Evolutionary conservation across 805 yeast species (phyloP).

Genomic region (Jamesozyma gamospora): DNA sequence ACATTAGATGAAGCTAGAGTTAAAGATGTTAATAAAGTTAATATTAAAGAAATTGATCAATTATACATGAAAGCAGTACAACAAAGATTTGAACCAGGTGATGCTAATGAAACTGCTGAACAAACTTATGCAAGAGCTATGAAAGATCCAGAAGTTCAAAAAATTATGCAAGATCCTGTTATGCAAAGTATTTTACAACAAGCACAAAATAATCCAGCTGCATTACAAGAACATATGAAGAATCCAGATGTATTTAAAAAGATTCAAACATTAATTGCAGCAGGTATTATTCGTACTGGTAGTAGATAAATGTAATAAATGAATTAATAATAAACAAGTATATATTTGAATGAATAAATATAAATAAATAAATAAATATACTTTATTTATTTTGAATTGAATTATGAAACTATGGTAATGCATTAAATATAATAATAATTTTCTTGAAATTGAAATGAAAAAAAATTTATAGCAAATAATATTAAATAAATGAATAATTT

Average conservation of each 20-base stretch:
- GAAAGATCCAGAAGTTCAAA: constrained; percentile 88
- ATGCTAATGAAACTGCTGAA: constrained; percentile 81
- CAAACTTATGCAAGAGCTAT: constrained; percentile 85
- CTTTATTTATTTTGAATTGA: background rate
- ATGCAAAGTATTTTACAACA: constrained; percentile 93
- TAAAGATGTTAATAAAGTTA: constrained; percentile 58
- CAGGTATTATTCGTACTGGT: constrained; percentile 92
- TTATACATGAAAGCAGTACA: constrained; percentile 66
- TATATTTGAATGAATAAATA: no score
- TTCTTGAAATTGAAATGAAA: no score
- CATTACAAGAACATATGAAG: constrained; percentile 94
- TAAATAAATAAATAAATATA: background rate
- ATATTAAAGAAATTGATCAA: constrained; percentile 69
- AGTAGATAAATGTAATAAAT: constrained; percentile 28
- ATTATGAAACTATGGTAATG: background rate
- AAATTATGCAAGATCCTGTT: constrained; percentile 85
- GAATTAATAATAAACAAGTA: background rate
- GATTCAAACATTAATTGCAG: constrained; percentile 82
- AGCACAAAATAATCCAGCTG: constrained; percentile 92
- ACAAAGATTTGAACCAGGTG: constrained; percentile 71
- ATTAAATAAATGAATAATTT: no score
- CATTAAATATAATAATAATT: no score
- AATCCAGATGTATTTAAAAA: constrained; percentile 87
- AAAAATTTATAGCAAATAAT: no score
- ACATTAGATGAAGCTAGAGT: constrained; percentile 72